These are phyloP conservation scores for Sphaerulina vaccinii DNA, from an alignment of 2,329 filamentous ascomycete species.

Conservation along the genomic window DNA sequence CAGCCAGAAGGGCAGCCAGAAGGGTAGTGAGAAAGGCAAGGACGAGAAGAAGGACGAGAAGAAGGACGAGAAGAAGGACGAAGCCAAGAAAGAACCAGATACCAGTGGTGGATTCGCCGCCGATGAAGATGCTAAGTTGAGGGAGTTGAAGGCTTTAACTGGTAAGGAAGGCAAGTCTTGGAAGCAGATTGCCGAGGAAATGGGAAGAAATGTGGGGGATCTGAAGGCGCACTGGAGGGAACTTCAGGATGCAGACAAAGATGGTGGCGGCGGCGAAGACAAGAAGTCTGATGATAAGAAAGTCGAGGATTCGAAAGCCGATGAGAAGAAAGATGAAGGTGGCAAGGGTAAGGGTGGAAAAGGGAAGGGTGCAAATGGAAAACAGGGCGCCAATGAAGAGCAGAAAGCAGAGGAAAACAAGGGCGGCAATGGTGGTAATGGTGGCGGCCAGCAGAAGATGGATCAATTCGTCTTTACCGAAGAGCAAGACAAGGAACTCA, in stretches of 20 bases:
- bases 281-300: conserved; percentile 3
- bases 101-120: conserved; percentile 28
- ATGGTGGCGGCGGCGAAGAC: conserved; percentile 2
- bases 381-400: not conserved
- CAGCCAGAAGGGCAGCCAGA: conserved; percentile 2
- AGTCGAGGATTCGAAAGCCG: conserved; percentile 3
- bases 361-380: conserved; percentile 1
- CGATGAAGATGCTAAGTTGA: conserved; percentile 44
- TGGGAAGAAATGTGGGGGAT: not conserved
- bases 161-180: conserved; percentile 14
- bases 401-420: conserved; percentile 7
- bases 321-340: not conserved
- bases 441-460: not conserved
- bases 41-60: conserved; percentile 15
- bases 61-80: conserved; percentile 4
- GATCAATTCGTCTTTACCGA: conserved; percentile 20
- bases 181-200: conserved; percentile 19
- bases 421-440: not conserved
- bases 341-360: conserved; percentile 11
- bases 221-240: conserved; percentile 16
- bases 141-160: conserved; percentile 15
- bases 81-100: conserved; percentile 4
- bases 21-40: conserved; percentile 12
- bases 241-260: conserved; percentile 15
- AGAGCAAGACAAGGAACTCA: conserved; percentile 24